Percentiles rank a stretch among this genome's conserved stretches.
phyloP scores from a whole-genome alignment of 1,284 basidiomycete species.

The Blastosporella zonata region DNA sequence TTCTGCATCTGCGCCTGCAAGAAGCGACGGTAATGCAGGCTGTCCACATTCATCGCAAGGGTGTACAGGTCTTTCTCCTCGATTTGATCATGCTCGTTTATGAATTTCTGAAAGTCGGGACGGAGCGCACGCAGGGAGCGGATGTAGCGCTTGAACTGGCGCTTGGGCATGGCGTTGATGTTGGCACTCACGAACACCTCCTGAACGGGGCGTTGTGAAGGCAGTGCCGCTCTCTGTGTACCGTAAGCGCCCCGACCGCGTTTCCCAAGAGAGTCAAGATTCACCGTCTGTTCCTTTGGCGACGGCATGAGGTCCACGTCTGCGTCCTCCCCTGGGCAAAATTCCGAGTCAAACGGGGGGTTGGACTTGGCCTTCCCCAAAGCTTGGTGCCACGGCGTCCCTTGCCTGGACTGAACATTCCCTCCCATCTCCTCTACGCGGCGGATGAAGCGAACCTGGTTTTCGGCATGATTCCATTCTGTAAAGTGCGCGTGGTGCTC shows the following conservation, averaged over 20 bases:
- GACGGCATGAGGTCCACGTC: background rate
- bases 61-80: slow-evolving; percentile 23
- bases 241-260: slow-evolving; percentile 29
- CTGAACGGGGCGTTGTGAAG: slow-evolving; percentile 7
- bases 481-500: slow-evolving; percentile 73
- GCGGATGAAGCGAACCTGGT: slow-evolving; percentile 59
- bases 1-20: slow-evolving; percentile 35
- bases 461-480: slow-evolving; percentile 67
- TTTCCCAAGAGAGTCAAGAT: slow-evolving; percentile 25
- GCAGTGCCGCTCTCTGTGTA: slow-evolving; percentile 17
- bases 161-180: slow-evolving; percentile 43
- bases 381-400: slow-evolving; percentile 34
- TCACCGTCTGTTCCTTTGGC: slow-evolving; percentile 10
- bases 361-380: slow-evolving; percentile 30
- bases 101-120: slow-evolving; percentile 50
- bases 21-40: slow-evolving; percentile 29
- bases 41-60: slow-evolving; percentile 29
- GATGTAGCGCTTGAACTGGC: slow-evolving; percentile 59
- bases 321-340: slow-evolving; percentile 29
- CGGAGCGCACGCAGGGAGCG: slow-evolving; percentile 51
- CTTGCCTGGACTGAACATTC: slow-evolving; percentile 28
- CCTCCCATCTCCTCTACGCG: slow-evolving; percentile 64
- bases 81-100: slow-evolving; percentile 27
- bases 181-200: slow-evolving; percentile 35
- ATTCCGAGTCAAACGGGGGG: slow-evolving; percentile 52